These are phyloP conservation scores for Talaromyces liani DNA, from an alignment of 495 filamentous ascomycete genomes.

Conservation along the genomic window DNA sequence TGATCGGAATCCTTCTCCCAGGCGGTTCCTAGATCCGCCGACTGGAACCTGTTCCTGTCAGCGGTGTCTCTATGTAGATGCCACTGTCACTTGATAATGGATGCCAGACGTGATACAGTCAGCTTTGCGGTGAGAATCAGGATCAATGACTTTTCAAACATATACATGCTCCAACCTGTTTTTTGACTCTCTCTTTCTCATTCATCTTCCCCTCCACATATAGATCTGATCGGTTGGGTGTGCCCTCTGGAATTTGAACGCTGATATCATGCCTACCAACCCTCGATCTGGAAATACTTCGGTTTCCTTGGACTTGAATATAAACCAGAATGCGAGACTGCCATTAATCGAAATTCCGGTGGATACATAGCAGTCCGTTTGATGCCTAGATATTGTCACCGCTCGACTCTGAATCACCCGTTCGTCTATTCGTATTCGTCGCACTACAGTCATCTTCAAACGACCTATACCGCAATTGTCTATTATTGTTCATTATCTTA, in stretches of 20 bases:
- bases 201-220: not conserved
- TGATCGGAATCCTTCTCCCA: not conserved
- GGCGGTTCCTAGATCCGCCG: not conserved
- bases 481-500: not conserved
- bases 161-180: not conserved
- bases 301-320: not conserved
- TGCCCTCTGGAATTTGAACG: not conserved
- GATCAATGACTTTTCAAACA: not conserved
- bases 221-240: not conserved
- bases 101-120: constrained; percentile 8
- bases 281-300: not conserved
- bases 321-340: not conserved
- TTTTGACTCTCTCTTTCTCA: not conserved
- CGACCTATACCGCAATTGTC: not conserved
- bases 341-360: not conserved
- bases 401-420: not conserved
- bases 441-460: not conserved
- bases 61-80: not conserved
- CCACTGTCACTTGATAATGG: constrained; percentile 9
- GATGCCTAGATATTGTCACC: not conserved
- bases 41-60: not conserved
- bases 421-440: not conserved
- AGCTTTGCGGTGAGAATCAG: not conserved
- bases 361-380: not conserved
- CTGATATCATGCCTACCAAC: not conserved